Evolutionary conservation across 2,329 filamentous ascomycete species (phyloP), one percentile per base, ranked within the genome.

Genomic region (Fusarium euwallaceae): DNA sequence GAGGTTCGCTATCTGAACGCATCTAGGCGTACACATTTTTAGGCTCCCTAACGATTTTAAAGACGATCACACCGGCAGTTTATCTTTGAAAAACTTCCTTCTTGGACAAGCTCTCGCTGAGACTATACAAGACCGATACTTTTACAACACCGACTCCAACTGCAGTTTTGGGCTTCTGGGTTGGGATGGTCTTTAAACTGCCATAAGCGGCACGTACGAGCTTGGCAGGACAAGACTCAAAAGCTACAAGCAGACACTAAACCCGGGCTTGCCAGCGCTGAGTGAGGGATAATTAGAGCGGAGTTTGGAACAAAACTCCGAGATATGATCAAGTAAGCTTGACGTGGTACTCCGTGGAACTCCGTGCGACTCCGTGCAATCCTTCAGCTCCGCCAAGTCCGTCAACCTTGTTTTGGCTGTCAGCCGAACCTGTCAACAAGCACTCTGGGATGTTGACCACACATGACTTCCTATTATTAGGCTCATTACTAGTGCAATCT

Each of bases 1-100:
- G 70, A 29, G n/a, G 34, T 16, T 66, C 2, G 70, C 32, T 11
- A 34, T 64, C 0, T 59, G 64, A 0, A 22, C 29, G 0, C 29
- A 36, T 16, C 53, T 45, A 1, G 70, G 67, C 3, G 67, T 58
- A 6, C 64, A 74, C 6, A 58, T 73, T 2, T 66, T 71, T 36
- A 6, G 14, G 12, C 6, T 72, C 5, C 27, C 51, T 0, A 9
- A 55, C 6, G 14, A 12, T 6, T 0, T 39, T 1, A 32, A 62
- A 22, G 12, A 56, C 22, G 0, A 4, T 11, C 17, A 16, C 6
- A 4, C 29, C 12, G 3, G 12, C 6, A 14, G 63, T 0, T 27
- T 22, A 5, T 14, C 11, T 24, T 20, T 10, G 4, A 4, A 14
- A 24, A 20, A 16, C 10, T 3, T 9, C 17, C 11, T 11, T 4